Base-by-base conservation (phyloP, 2,329 filamentous ascomycete species). In the Juglanconis juglandina region DNA sequence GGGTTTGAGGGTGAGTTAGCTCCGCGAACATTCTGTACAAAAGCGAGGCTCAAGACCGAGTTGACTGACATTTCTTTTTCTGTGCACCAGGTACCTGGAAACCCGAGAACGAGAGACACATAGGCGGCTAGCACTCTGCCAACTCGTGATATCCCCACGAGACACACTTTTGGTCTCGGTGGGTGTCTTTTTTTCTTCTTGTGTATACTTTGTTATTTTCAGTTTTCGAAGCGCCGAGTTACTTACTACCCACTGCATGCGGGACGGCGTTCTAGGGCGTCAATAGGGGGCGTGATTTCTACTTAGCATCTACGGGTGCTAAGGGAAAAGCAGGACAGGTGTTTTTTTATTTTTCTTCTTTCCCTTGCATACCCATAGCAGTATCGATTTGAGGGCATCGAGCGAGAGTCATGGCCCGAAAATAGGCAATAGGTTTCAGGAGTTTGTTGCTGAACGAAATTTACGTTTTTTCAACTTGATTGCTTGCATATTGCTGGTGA, bases 1-100 rank as follows among this genome's bases (percentile, higher is more conserved):
- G 88, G 92, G 58, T 99, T 99, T 73, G 91, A 96, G 80, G 95
- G 94, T 96, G 78, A 66, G 82, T 73, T 54, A 24, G 11, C 24
- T 24, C 5, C 14, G 8, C 9, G 24, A 48, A 14, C n/a, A 30
- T n/a, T 33, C 32, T 33, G 24, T 30, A n/a, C 17, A 10, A 13
- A n/a, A 34, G 46, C 34, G 30, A 54, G 59, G 10, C 59, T 50
- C 8, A 5, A 32, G 4, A 46, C 24, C 9, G 14, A 41, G 37
- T 37, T 59, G 30, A 46, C 66, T 72, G 55, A 72, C 65, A 53
- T 55, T 59, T 56, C 37, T 47, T 14, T 6, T 24, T 24, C 24
- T 24, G 2, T 2, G 24, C 24, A 24, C 47, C 68, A 91, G 88
- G 88, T 53, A 88, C 87, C 3, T 92, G 88, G 88, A 92, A 92